Evolutionary conservation across 768 basidiomycete species (phyloP).

Genomic region (Dentipellis sp.): DNA sequence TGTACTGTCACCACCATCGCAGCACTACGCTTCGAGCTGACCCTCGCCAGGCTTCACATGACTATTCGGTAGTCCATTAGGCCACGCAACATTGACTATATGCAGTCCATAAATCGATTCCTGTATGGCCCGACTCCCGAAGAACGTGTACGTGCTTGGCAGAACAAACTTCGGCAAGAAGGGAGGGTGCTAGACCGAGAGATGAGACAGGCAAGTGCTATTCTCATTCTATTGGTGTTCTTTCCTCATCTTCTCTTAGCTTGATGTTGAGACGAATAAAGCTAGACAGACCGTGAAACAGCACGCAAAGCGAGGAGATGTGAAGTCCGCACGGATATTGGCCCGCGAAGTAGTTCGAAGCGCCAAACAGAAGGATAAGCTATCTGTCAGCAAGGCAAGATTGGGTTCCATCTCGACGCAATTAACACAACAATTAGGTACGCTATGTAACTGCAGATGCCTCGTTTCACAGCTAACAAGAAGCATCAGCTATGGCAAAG

Average conservation of each 20-base stretch:
- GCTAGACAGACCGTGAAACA: slow-evolving; percentile 77
- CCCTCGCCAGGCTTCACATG: background rate
- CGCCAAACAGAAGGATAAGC: slow-evolving; percentile 86
- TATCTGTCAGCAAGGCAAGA: slow-evolving; percentile 89
- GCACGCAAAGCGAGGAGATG: slow-evolving; percentile 84
- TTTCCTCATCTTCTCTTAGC: slow-evolving; percentile 31
- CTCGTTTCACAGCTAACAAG: background rate
- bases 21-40: too few species aligned
- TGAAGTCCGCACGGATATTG: slow-evolving; percentile 86
- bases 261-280: slow-evolving; percentile 76
- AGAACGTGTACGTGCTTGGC: slow-evolving; percentile 90
- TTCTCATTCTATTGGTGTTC: slow-evolving; percentile 8
- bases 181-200: slow-evolving; percentile 83
- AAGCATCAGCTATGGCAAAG: slow-evolving; percentile 78
- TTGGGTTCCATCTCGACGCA: slow-evolving; percentile 87
- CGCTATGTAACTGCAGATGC: slow-evolving; percentile 18
- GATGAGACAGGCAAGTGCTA: slow-evolving; percentile 78
- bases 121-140: slow-evolving; percentile 95
- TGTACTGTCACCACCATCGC: too few species aligned
- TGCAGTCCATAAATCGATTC: slow-evolving; percentile 88
- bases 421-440: slow-evolving; percentile 86
- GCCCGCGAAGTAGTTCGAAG: slow-evolving; percentile 93
- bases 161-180: slow-evolving; percentile 75
- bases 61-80: slow-evolving; percentile 8
- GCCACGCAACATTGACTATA: slow-evolving; percentile 19